phyloP scores from a whole-genome alignment of 1,139 yeast species.

The Magnusiomyces tetraspermus region DNA sequence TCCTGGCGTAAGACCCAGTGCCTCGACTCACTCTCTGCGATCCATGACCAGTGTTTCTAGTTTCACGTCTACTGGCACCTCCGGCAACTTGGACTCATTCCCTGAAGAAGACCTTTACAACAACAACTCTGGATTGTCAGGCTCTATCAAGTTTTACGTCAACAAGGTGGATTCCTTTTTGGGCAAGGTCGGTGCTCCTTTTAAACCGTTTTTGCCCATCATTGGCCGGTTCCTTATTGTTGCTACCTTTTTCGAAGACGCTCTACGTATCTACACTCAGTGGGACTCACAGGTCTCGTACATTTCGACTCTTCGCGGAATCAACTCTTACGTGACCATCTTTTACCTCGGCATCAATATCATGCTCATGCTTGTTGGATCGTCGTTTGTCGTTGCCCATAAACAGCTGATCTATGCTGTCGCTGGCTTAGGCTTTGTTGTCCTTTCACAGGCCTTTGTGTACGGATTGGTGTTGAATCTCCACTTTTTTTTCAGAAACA shows the following conservation, averaged over 20 bases:
- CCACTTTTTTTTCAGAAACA: conserved; percentile 72
- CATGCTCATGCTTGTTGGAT: conserved; percentile 60
- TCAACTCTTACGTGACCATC: conserved; percentile 69
- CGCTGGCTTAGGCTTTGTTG: conserved; percentile 58
- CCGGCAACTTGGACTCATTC: no score
- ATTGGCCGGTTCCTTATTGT: conserved; percentile 87
- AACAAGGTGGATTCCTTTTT: conserved; percentile 31
- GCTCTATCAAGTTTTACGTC: no score
- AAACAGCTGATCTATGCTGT: conserved; percentile 67
- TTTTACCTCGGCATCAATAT: conserved; percentile 58
- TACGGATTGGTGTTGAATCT: conserved; percentile 82
- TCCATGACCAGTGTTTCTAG: background rate
- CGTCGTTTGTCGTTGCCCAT: conserved; percentile 62
- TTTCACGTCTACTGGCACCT: no score
- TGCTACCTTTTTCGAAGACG: conserved; percentile 89
- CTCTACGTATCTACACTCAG: conserved; percentile 72
- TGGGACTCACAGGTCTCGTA: conserved; percentile 90
- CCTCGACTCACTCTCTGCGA: conserved; percentile 2
- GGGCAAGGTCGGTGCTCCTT: conserved; percentile 32
- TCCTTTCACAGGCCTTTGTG: conserved; percentile 74
- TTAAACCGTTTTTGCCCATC: conserved; percentile 49
- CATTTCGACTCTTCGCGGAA: conserved; percentile 68
- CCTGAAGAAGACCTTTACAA: no score
- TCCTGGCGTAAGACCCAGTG: background rate
- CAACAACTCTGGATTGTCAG: no score